Evolutionary conservation across 768 basidiomycete species (phyloP).

Genomic region (Leccinum subtestaceum): DNA sequence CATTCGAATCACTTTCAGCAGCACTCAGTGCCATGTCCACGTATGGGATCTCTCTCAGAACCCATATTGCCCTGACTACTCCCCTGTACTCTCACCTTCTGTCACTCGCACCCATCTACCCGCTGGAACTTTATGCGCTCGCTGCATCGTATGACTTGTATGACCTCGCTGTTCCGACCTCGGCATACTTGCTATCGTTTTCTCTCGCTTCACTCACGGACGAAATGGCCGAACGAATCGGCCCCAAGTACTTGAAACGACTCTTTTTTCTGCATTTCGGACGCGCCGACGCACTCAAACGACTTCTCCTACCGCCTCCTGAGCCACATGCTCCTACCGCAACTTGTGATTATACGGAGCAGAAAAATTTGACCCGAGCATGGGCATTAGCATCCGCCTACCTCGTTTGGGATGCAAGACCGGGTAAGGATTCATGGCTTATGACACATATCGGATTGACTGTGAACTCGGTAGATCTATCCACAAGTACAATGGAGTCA

Average conservation of each 20-base stretch:
- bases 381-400: slow-evolving; percentile 84
- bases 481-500: slow-evolving; percentile 67
- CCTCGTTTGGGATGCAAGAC: slow-evolving; percentile 79
- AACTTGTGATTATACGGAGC: slow-evolving; percentile 67
- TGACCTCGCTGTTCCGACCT: slow-evolving; percentile 73
- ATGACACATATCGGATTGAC: slow-evolving; percentile 3
- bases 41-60: slow-evolving; percentile 59
- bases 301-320: slow-evolving; percentile 71
- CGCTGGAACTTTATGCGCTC: slow-evolving; percentile 70
- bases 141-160: slow-evolving; percentile 65
- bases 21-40: slow-evolving; percentile 54
- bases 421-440: slow-evolving; percentile 47
- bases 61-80: slow-evolving; percentile 46
- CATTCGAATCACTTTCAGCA: slow-evolving; percentile 53
- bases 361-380: slow-evolving; percentile 75
- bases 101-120: slow-evolving; percentile 62
- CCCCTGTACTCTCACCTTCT: slow-evolving; percentile 61
- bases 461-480: slow-evolving; percentile 52
- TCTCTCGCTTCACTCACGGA: slow-evolving; percentile 68
- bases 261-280: slow-evolving; percentile 85
- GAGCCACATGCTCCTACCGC: slow-evolving; percentile 70
- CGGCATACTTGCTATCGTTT: slow-evolving; percentile 71
- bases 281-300: slow-evolving; percentile 77
- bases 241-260: slow-evolving; percentile 73
- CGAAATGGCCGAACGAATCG: slow-evolving; percentile 65